Base-by-base conservation (phyloP, 306 rosid species). In the Macrotyloma uniflorum region DNA sequence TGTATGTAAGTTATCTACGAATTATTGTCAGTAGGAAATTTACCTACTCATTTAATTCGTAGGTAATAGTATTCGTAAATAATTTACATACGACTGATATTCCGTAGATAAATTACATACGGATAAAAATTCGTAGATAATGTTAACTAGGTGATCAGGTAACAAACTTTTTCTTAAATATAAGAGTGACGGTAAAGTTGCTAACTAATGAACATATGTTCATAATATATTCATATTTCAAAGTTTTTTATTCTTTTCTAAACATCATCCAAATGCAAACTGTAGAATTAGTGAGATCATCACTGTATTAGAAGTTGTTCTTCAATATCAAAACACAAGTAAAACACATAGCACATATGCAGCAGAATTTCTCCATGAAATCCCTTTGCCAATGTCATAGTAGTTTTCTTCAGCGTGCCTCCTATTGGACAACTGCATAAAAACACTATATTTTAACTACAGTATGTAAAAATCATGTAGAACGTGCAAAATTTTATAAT, bases 401-500 rank as follows among this genome's bases (percentile, higher is more conserved):
- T 63, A 63, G 32, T 38, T 61, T 63, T 62, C 79, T 75, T 84
- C 72, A 79, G n/a, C 84, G 87, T 24, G 87, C 84, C 67, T 83
- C 87, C 24, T 83, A 83, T 75, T 83, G 87, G 59, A 83, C 87
- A 79, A 83, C 87, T 83, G 84, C 87, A 70, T 22, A 61, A 57
- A 80, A 46, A 66, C 65, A 50, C 14, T 13, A 61, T 3, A 5
- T 22, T 26, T 49, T 45, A 20, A 83, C 42, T 47, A 65, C 10
- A 18, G 36, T 28, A 19, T 1, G 33, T 8, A 77, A 53, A 36
- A 53, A 64, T 36, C 57, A 14, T 19, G 30, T 4, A 40, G 6
- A 42, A 38, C 18, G 42, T 12, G 36, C 12, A 67, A 7, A 36
- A 6, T 8, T n/a, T 36, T 36, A 36, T 36, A 36, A 1, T 36